Conservation (phyloP, 129 eudicot genomes). For the Escallonia rubra region DNA sequence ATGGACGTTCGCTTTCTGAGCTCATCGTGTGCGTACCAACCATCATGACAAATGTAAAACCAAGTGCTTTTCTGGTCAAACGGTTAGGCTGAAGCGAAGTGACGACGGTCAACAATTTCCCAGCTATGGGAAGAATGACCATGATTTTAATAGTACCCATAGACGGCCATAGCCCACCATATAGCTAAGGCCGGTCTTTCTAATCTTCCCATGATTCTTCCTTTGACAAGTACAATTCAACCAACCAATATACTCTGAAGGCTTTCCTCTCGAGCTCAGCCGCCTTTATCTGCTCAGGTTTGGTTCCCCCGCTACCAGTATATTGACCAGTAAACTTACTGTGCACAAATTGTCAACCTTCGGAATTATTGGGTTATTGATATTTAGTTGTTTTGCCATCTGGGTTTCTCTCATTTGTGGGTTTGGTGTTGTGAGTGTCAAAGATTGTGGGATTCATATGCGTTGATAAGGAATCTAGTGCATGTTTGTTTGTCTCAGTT, state of each 20-base stretch:
- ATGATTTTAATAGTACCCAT: not conserved
- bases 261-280: conserved; percentile 10
- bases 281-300: conserved; percentile 19
- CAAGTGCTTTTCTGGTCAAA: no score
- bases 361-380: not conserved
- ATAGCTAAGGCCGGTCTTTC: conserved; percentile 12
- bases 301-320: conserved; percentile 7
- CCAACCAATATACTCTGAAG: not conserved
- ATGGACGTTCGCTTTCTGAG: no score
- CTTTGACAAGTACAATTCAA: not conserved
- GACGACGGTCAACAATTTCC: not conserved
- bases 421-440: conserved; percentile 12
- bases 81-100: no score
- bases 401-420: conserved; percentile 24
- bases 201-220: not conserved
- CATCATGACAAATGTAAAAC: no score
- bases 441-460: conserved; percentile 8
- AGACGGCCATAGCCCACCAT: not conserved
- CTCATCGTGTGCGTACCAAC: no score
- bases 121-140: not conserved
- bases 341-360: not conserved
- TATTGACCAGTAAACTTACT: not conserved
- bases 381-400: conserved; percentile 13
- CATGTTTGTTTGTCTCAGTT: no score
- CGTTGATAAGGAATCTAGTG: not conserved